Evolutionary conservation across 345 rosid genomes (phyloP), one percentile per base, ranked within the genome.

Genomic region (Jatropha curcas): DNA sequence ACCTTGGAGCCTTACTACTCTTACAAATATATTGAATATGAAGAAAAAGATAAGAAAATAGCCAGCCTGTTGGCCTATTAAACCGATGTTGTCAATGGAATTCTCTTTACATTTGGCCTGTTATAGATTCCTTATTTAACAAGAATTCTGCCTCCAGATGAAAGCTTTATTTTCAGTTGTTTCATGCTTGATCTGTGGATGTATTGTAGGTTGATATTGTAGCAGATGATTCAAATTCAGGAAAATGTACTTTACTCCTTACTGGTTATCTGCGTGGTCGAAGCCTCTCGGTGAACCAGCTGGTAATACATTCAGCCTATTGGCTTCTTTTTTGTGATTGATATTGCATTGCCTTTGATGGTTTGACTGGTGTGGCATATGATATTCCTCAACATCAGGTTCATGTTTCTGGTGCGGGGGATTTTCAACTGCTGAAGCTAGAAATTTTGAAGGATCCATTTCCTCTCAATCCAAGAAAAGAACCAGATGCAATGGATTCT

Each of bases 391-490:
- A 55, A 11, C 16, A 31, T 59, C 82, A 94, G 98, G 91, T 94
- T 71, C 98, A 94, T 60, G 84, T 94, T 67, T 84, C 98, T 76
- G 95, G 97, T 68, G 88, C 84, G 22, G 98, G 98, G 50, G 97
- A 94, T 81, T 94, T 90, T 72, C 98, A 90, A 74, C 78, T 92
- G 79, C 71, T 83, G 67, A 92, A 89, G 83, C 82, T 94, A 81
- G 97, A 94, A 77, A 72, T 88, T 72, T 68, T 94, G 58, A 92
- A 86, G 75, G 98, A 94, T 78, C 97, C 91, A 41, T 77, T 72
- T 80, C 97, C 95, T 71, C 46, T 90, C 74, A 86, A 81, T 72
- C 80, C 83, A 37, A 88, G 90, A 77, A 94, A 88, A 82, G 86
- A 83, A 31, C 69, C 51, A 48, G 84, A 84, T 71, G 83, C 88